Percentiles rank a stretch among this genome's conserved stretches.
These are phyloP conservation scores for Corylus heterophylla DNA, from an alignment of 306 rosid genomes.

Conservation along the genomic window DNA sequence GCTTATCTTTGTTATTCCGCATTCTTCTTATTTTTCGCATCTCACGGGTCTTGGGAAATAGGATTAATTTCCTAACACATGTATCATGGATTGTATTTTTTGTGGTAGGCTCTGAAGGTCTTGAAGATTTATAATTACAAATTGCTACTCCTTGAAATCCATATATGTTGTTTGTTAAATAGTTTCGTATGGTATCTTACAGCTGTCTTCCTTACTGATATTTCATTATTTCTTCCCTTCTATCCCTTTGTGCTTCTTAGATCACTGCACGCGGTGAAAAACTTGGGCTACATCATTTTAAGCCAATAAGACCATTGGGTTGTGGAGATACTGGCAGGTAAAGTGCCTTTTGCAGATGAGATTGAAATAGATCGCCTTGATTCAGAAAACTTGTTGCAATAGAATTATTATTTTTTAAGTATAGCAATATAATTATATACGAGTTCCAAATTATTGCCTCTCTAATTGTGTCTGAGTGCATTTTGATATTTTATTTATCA, in stretches of 20 bases:
- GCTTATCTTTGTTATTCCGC: too few relatives aligned
- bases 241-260: constrained; percentile 37
- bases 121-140: neutral
- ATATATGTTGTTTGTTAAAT: neutral
- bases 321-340: constrained; percentile 99
- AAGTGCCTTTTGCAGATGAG: neutral
- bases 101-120: neutral
- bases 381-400: neutral
- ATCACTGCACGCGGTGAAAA: constrained; percentile 59
- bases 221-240: constrained; percentile 14
- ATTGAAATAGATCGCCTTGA: neutral
- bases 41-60: too few relatives aligned
- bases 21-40: too few relatives aligned
- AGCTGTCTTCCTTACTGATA: constrained; percentile 7
- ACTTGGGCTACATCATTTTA: constrained; percentile 79
- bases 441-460: neutral
- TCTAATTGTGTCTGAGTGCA: neutral
- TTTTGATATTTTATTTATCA: neutral
- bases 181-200: neutral
- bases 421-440: neutral
- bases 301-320: constrained; percentile 83
- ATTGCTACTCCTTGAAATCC: constrained; percentile 4
- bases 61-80: too few relatives aligned
- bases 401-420: neutral
- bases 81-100: neutral